These are phyloP conservation scores for Citrus sinensis DNA, from an alignment of 345 rosid species.

Conservation along the genomic window DVS_A1.0 CM039161.1:7382001-7382500, in stretches of 20 bases:
- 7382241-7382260: not conserved
- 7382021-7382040: conserved; percentile 43
- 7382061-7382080: not conserved
- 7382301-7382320: not conserved
- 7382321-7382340: not conserved
- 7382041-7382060: not conserved
- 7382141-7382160: not conserved
- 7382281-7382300: not conserved
- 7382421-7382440: not conserved
- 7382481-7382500: not conserved
- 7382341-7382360: not conserved
- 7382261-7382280: not conserved
- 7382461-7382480: not conserved
- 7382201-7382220: not conserved
- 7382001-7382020: conserved; percentile 57
- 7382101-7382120: not conserved
- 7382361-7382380: not conserved
- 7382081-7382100: not conserved
- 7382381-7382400: not conserved
- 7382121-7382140: not conserved
- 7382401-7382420: not conserved
- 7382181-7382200: not conserved
- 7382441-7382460: not conserved
- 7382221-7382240: not conserved
- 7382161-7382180: not conserved